These are phyloP conservation scores for Komagataella pseudopastoris DNA, from an alignment of 805 yeast species.

Conservation along the genomic window DNA sequence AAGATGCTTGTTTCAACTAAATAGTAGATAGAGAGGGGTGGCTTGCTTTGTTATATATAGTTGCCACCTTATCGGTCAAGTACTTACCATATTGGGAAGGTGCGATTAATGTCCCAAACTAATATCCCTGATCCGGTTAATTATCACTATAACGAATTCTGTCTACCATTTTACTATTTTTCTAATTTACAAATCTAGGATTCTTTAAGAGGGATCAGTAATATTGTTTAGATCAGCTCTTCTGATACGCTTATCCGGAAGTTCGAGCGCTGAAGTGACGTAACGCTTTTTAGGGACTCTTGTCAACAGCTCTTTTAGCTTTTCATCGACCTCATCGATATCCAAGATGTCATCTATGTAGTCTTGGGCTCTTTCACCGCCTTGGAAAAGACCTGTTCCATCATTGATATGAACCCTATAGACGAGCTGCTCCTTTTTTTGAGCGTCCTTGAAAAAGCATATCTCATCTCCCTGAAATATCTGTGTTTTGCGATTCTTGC, in stretches of 20 bases:
- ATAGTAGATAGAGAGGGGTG: not conserved
- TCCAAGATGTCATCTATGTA: not conserved
- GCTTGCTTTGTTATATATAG: not conserved
- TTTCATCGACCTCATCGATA: conserved; percentile 4
- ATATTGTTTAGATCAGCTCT: not conserved
- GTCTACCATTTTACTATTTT: not conserved
- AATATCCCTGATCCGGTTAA: not conserved
- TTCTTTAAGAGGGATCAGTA: conserved; percentile 2
- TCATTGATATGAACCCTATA: conserved; percentile 42
- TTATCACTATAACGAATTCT: not conserved
- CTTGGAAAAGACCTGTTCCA: conserved; percentile 48
- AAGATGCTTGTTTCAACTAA: not conserved
- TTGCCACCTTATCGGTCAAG: not conserved
- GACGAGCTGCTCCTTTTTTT: conserved; percentile 35
- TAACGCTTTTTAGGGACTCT: conserved; percentile 10
- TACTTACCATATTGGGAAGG: not conserved
- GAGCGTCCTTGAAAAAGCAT: conserved; percentile 50
- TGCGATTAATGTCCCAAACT: not conserved
- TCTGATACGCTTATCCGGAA: not conserved
- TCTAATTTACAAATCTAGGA: not conserved
- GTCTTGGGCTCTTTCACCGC: conserved; percentile 19
- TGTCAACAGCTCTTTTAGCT: conserved; percentile 2
- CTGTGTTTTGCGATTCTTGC: conserved; percentile 47
- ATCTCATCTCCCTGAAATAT: conserved; percentile 54
- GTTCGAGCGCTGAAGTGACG: not conserved